Conservation (phyloP, 2,329 filamentous ascomycete species). For the Lojkania enalia region DNA sequence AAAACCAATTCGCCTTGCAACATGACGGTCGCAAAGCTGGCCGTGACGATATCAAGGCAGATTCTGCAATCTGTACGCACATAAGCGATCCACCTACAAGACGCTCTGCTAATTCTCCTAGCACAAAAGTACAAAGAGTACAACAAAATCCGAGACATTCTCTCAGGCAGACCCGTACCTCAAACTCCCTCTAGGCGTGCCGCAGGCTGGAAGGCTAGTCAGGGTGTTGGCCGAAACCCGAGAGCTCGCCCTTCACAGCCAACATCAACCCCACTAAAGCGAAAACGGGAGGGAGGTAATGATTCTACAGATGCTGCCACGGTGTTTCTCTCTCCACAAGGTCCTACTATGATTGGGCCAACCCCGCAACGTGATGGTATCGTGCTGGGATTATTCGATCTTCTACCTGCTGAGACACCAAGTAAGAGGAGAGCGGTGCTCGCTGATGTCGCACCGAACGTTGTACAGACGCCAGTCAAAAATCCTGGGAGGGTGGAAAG, state of each 20-base stretch:
- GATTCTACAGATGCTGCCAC: conserved; percentile 15
- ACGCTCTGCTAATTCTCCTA: conserved; percentile 38
- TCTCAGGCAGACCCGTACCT: conserved; percentile 30
- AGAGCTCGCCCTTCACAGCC: conserved; percentile 23
- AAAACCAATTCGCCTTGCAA: conserved; percentile 65
- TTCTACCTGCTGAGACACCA: conserved; percentile 59
- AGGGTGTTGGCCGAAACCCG: conserved; percentile 31
- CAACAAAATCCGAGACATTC: conserved; percentile 59
- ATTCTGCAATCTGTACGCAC: conserved; percentile 68
- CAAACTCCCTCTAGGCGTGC: conserved; percentile 39
- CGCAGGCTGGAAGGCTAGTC: conserved; percentile 22
- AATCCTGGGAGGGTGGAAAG: conserved; percentile 24
- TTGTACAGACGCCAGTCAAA: conserved; percentile 47
- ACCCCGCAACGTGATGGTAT: conserved; percentile 80
- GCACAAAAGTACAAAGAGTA: conserved; percentile 78
- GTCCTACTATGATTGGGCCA: conserved; percentile 62
- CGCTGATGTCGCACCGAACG: conserved; percentile 34
- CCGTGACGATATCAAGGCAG: conserved; percentile 75
- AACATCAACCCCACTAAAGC: conserved; percentile 35
- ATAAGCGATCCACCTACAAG: not conserved
- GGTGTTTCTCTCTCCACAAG: conserved; percentile 34
- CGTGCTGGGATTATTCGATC: conserved; percentile 76
- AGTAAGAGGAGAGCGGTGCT: conserved; percentile 39
- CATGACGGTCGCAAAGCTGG: conserved; percentile 70
- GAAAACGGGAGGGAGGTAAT: conserved; percentile 30